These are phyloP conservation scores for Candida schatavii DNA, from an alignment of 805 yeast species.

Conservation along the genomic window DNA sequence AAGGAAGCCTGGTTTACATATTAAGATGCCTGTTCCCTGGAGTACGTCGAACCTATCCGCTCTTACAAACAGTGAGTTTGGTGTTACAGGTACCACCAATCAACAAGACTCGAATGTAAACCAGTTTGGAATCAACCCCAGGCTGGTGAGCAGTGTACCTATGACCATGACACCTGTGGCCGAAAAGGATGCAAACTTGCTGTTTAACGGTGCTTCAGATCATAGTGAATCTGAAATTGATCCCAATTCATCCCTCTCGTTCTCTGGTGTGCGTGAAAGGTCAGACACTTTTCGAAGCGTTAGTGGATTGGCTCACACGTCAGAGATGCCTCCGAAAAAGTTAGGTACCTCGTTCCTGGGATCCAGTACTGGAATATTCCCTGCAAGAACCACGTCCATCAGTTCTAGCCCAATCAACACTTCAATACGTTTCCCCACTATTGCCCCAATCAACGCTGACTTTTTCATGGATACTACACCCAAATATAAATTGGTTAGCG, in stretches of 20 bases:
- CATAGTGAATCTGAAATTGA: constrained; percentile 9
- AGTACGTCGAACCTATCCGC: constrained; percentile 33
- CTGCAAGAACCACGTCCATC: constrained; percentile 5
- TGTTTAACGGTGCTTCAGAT: constrained; percentile 5
- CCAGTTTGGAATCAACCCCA: constrained; percentile 64
- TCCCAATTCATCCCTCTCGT: constrained; percentile 8
- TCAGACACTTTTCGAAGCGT: constrained; percentile 1
- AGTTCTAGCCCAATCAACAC: constrained; percentile 2
- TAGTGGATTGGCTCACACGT: neutral
- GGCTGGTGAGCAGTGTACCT: constrained; percentile 48
- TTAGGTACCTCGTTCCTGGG: constrained; percentile 7
- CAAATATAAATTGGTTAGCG: constrained; percentile 30
- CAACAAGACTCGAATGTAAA: constrained; percentile 43
- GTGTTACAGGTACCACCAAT: too few species aligned
- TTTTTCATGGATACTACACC: constrained; percentile 38
- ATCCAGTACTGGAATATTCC: constrained; percentile 4
- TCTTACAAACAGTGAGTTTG: constrained; percentile 30
- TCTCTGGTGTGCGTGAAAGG: constrained; percentile 4
- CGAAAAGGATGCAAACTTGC: constrained; percentile 42
- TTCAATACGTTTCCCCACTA: constrained; percentile 28
- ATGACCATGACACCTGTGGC: constrained; percentile 80
- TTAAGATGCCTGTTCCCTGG: constrained; percentile 77
- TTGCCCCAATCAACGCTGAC: constrained; percentile 36
- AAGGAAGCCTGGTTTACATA: constrained; percentile 53
- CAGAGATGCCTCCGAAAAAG: constrained; percentile 11